Percentiles rank a stretch among this genome's conserved stretches.
Evolutionary conservation across 2,329 filamentous ascomycete species (phyloP).

Genomic region (Fusarium metavorans): DNA sequence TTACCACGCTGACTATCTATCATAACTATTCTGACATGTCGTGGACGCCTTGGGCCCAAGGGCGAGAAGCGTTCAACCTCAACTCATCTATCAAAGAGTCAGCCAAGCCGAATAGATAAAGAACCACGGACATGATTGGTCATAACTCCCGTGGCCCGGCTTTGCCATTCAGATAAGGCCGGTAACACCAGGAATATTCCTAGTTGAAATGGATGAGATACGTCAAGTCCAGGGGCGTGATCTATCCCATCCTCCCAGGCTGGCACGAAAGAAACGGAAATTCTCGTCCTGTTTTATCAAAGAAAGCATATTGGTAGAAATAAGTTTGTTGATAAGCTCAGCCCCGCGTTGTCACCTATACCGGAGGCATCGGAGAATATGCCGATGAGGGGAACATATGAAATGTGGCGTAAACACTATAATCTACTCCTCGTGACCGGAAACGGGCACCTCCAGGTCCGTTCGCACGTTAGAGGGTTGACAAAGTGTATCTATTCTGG

Average conservation of each 20-base stretch:
- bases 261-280: neutral
- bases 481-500: neutral
- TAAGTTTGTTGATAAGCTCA: neutral
- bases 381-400: neutral
- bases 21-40: too few relatives aligned
- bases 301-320: neutral
- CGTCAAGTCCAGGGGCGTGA: neutral
- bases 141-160: too few relatives aligned
- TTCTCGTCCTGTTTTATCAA: neutral
- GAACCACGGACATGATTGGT: too few relatives aligned
- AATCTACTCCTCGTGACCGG: neutral
- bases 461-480: neutral
- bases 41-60: too few relatives aligned
- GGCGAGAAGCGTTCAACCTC: too few relatives aligned
- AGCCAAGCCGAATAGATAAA: too few relatives aligned
- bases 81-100: too few relatives aligned
- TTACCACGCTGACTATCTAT: too few relatives aligned
- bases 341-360: neutral
- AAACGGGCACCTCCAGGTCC: neutral
- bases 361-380: neutral
- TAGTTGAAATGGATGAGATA: neutral
- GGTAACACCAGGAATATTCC: neutral
- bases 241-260: neutral
- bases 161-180: too few relatives aligned
- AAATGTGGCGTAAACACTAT: neutral